Conservation (phyloP, 192 early-diverging fungal genomes). For the Coemansia sp. region DNA sequence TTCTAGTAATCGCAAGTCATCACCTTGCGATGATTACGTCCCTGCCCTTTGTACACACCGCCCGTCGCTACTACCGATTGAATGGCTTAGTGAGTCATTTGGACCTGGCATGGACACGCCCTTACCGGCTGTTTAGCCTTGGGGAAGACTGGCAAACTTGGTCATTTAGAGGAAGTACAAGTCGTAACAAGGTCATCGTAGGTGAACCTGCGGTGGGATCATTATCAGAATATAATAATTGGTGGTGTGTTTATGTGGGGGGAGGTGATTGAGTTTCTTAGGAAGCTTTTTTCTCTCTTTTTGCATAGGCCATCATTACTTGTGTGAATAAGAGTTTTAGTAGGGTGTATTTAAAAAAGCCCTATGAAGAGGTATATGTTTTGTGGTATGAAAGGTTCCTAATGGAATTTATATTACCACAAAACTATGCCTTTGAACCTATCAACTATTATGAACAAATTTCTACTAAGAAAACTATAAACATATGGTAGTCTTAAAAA, state of each 20-base stretch:
- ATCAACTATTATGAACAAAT: too few species aligned
- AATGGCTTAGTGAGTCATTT: constrained; percentile 79
- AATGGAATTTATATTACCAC: too few species aligned
- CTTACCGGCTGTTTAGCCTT: constrained; percentile 27
- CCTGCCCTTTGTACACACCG: constrained; percentile 79
- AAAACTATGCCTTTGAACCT: too few species aligned
- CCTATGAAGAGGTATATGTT: too few species aligned
- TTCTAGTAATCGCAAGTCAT: constrained; percentile 80
- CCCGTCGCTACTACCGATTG: constrained; percentile 80
- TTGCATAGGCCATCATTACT: too few species aligned
- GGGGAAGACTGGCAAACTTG: constrained; percentile 77
- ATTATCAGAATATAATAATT: constrained; percentile 29
- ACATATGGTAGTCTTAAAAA: too few species aligned
- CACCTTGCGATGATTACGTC: constrained; percentile 78
- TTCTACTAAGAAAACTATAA: too few species aligned
- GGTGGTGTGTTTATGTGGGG: background rate
- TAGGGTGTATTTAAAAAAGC: too few species aligned
- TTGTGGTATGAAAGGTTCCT: too few species aligned
- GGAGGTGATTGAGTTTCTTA: background rate
- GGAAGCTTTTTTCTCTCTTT: too few species aligned
- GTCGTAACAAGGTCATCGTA: constrained; percentile 79
- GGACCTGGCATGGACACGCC: constrained; percentile 57
- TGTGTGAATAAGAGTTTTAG: too few species aligned
- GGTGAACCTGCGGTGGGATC: constrained; percentile 73
- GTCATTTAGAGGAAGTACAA: constrained; percentile 88